phyloP scores from a whole-genome alignment of 1,284 basidiomycete genomes.

The Amylostereum areolatum region DNA sequence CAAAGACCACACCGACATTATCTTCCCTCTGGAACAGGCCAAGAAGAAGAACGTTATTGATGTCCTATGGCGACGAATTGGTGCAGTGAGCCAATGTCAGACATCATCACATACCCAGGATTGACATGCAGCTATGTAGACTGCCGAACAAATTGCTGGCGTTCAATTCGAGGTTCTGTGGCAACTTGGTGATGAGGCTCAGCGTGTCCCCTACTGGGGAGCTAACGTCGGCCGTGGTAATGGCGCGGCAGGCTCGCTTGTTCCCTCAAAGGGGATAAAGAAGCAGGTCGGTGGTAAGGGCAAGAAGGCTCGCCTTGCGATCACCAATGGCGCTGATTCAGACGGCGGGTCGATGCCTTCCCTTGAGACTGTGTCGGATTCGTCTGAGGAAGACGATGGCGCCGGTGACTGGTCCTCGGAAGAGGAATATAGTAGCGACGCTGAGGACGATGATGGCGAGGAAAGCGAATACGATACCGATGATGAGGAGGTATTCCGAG shows the following conservation, averaged over 20 bases:
- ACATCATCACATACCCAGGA: neutral
- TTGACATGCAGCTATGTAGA: slow-evolving; percentile 4
- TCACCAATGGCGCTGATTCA: slow-evolving; percentile 36
- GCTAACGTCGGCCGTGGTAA: slow-evolving; percentile 24
- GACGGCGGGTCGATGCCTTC: slow-evolving; percentile 52
- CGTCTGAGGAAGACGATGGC: slow-evolving; percentile 29
- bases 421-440: slow-evolving; percentile 25
- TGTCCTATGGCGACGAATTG: slow-evolving; percentile 58
- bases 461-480: slow-evolving; percentile 59
- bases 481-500: slow-evolving; percentile 57
- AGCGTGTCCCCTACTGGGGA: slow-evolving; percentile 53
- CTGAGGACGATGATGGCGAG: slow-evolving; percentile 31
- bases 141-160: slow-evolving; percentile 51
- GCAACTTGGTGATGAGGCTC: slow-evolving; percentile 49
- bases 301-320: slow-evolving; percentile 38
- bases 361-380: slow-evolving; percentile 56
- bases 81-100: slow-evolving; percentile 36
- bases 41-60: slow-evolving; percentile 43
- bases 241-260: slow-evolving; percentile 17
- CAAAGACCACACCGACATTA: slow-evolving; percentile 46
- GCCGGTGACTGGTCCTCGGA: slow-evolving; percentile 28
- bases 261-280: slow-evolving; percentile 12
- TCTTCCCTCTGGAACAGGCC: slow-evolving; percentile 53
- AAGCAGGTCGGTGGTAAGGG: slow-evolving; percentile 14
- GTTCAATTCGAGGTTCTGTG: slow-evolving; percentile 57